Percentiles rank a stretch among this genome's conserved stretches.
Evolutionary conservation across 2,329 filamentous ascomycete species (phyloP).

Genomic region (Rhinocladiella mackenziei): DNA sequence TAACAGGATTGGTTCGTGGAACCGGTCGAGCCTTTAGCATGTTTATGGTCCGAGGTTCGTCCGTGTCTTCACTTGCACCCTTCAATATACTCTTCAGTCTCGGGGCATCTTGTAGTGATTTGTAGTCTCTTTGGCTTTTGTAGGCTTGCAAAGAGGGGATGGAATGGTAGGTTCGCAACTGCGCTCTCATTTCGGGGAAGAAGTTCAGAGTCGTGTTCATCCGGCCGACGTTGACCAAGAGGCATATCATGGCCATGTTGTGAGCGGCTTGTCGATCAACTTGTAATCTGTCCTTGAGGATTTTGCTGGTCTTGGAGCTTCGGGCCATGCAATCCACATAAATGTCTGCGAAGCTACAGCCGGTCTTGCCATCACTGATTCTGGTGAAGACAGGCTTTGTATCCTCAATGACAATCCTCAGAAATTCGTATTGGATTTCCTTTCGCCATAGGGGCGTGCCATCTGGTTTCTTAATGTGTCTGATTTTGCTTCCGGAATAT

Average conservation of each 20-base stretch:
- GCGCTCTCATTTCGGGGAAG: constrained; percentile 98
- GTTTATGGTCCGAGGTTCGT: constrained; percentile 78
- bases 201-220: constrained; percentile 99
- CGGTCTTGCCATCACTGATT: constrained; percentile 75
- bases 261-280: constrained; percentile 88
- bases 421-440: constrained; percentile 64
- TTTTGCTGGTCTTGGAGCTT: constrained; percentile 98
- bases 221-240: constrained; percentile 91
- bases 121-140: constrained; percentile 93
- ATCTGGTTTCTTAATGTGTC: constrained; percentile 64
- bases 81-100: constrained; percentile 96
- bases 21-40: constrained; percentile 67
- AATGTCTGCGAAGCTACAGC: constrained; percentile 78
- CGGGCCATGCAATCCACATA: constrained; percentile 98
- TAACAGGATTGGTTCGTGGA: constrained; percentile 92
- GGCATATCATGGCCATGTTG: constrained; percentile 98
- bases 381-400: constrained; percentile 75
- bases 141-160: constrained; percentile 94
- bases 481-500: constrained; percentile 64
- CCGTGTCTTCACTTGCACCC: constrained; percentile 85
- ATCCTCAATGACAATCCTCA: constrained; percentile 61
- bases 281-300: constrained; percentile 91
- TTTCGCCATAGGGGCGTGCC: constrained; percentile 64
- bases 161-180: constrained; percentile 94
- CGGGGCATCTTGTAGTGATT: constrained; percentile 94